Evolutionary conservation across 2,329 filamentous ascomycete genomes (phyloP), one percentile per base, ranked within the genome.

Genomic region (Aspergillus viridinutans): DNA sequence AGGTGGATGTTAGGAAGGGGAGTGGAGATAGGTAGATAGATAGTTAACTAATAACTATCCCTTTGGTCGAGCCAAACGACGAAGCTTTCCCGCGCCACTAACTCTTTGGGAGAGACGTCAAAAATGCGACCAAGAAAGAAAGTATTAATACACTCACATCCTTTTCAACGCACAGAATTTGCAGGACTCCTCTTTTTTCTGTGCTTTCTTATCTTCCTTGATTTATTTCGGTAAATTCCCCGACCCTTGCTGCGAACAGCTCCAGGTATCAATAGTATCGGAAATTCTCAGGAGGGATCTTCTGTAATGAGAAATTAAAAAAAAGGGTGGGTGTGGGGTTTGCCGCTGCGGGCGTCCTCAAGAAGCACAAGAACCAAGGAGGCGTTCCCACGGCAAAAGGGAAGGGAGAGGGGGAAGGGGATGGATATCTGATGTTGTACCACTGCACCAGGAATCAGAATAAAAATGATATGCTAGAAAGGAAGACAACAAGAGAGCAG

Each of bases 321-420:
- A 53, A 49, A 49, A 49, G 55, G 60, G 59, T 58, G 52, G 57
- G 52, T 65, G 63, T 67, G 61, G 64, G 54, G 57, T 62, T 64
- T 60, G 60, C 62, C 59, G 66, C 69, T 72, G 69, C 68, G 64
- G 61, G 68, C 69, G 64, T 69, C 65, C 67, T 69, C 61, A 60
- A 60, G 66, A 62, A 57, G 32, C 32, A 14, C 32, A 38, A 55
- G 54, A 59, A 58, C 52, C 57, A 48, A 40, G 20, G 43, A 50
- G 50, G 29, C 20, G 42, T 47, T 25, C 55, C 9, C 26, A 60
- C 49, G 43, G 42, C 59, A 58, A 56, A 60, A 59, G 58, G 58
- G 61, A 49, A 49, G 50, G 60, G 53, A 60, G 42, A 43, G 26
- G 28, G 50, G 17, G 21, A 21, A 14, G 49, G 45, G 49, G 23